Conservation (phyloP, 2,329 filamentous ascomycete species). For the Colletotrichum orchidophilum region DNA sequence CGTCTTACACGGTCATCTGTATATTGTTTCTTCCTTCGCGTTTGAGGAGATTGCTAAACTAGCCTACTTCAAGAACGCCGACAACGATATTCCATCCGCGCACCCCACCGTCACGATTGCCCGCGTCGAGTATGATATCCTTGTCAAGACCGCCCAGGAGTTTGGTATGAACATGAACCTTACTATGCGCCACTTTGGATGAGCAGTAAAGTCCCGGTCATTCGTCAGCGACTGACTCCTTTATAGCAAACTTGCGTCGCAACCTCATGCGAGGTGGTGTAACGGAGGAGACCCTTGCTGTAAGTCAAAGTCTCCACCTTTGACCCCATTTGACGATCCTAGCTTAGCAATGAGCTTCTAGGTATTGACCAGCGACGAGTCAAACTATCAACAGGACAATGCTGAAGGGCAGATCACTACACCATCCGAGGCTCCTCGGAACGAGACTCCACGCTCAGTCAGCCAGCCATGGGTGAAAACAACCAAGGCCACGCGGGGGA, state of each 20-base stretch:
- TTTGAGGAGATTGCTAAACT: not conserved
- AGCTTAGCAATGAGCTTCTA: conserved; percentile 1
- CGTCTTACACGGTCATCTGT: conserved; percentile 25
- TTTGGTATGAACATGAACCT: conserved; percentile 58
- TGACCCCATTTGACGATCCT: not conserved
- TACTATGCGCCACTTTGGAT: not conserved
- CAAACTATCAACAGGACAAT: conserved; percentile 24
- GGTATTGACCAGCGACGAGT: conserved; percentile 34
- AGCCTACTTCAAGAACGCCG: conserved; percentile 31
- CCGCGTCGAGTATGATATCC: conserved; percentile 67
- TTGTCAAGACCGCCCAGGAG: conserved; percentile 62
- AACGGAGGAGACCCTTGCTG: conserved; percentile 54
- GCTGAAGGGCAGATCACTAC: not conserved
- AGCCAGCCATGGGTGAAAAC: not conserved
- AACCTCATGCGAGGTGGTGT: conserved; percentile 62
- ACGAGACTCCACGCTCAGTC: not conserved
- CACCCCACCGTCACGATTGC: conserved; percentile 61
- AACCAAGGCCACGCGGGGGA: not conserved
- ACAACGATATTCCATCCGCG: conserved; percentile 25
- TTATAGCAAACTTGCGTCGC: conserved; percentile 54
- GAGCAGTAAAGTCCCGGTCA: not conserved
- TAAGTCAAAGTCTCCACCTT: conserved; percentile 42
- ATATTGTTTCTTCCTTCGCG: not conserved
- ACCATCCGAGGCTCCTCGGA: not conserved
- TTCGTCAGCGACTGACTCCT: conserved; percentile 21